Conservation (phyloP, 805 yeast species). For the Jamesozyma hellenica region DNA sequence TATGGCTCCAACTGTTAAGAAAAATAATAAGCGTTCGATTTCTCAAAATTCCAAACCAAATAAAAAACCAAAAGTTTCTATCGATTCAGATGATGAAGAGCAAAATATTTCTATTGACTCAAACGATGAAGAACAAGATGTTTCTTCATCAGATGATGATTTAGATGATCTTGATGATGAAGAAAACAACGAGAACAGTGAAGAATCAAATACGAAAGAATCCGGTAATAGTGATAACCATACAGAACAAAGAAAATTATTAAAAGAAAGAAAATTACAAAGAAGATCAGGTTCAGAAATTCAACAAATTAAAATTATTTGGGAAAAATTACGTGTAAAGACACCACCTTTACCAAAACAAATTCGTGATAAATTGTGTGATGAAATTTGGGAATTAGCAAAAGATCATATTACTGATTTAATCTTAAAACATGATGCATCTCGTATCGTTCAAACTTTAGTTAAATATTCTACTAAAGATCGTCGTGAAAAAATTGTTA, state of each 20-base stretch:
- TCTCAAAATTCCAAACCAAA: slow-evolving; percentile 8
- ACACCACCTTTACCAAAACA: slow-evolving; percentile 71
- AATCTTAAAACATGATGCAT: slow-evolving; percentile 91
- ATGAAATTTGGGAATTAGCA: slow-evolving; percentile 77
- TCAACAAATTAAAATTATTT: slow-evolving; percentile 69
- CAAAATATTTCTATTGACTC: slow-evolving; percentile 5
- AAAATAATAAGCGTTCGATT: slow-evolving; percentile 10
- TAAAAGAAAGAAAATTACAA: slow-evolving; percentile 74
- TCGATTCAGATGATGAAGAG: slow-evolving; percentile 28
- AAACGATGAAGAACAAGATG: slow-evolving; percentile 10
- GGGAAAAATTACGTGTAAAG: slow-evolving; percentile 88
- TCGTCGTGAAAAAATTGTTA: slow-evolving; percentile 61
- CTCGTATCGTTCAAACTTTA: slow-evolving; percentile 89
- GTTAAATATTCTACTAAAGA: slow-evolving; percentile 76
- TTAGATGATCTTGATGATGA: slow-evolving; percentile 23
- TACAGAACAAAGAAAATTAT: slow-evolving; percentile 68
- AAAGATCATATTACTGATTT: slow-evolving; percentile 71
- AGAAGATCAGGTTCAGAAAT: slow-evolving; percentile 84
- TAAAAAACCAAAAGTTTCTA: slow-evolving; percentile 27
- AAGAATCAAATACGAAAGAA: slow-evolving; percentile 21
- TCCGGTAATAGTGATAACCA: slow-evolving; percentile 39
- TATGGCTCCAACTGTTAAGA: slow-evolving; percentile 16
- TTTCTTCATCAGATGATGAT: slow-evolving; percentile 23
- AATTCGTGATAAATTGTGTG: slow-evolving; percentile 64
- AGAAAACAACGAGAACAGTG: slow-evolving; percentile 18